Evolutionary conservation across 768 basidiomycete genomes (phyloP).

Genomic region (Hydnomerulius pinastri): DNA sequence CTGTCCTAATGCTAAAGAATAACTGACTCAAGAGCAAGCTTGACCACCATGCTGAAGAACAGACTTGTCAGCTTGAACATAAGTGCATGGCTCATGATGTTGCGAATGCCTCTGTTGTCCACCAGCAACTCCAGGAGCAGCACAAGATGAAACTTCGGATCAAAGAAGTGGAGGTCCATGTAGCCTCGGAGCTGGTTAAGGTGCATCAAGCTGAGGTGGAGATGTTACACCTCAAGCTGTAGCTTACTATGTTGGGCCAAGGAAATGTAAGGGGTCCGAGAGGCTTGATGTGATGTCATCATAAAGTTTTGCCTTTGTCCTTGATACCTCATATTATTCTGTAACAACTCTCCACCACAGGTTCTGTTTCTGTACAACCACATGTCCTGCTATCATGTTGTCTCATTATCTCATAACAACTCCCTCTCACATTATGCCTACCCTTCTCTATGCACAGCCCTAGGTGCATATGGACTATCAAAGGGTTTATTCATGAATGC

Average conservation of each 20-base stretch:
- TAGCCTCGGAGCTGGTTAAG: neutral
- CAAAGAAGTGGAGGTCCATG: neutral
- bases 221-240: neutral
- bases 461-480: neutral
- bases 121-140: neutral
- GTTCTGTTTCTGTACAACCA: too few species aligned
- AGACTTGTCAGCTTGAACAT: too few species aligned
- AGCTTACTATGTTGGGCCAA: too few species aligned
- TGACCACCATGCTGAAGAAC: too few species aligned
- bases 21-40: too few species aligned
- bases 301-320: neutral
- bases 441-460: neutral
- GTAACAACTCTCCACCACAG: too few species aligned
- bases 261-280: too few species aligned
- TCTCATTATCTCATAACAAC: neutral
- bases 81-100: neutral
- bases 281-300: too few species aligned
- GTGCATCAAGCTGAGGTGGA: neutral
- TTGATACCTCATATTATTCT: too few species aligned
- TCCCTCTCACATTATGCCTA: too few species aligned
- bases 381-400: neutral
- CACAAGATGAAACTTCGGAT: neutral
- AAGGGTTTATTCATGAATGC: neutral
- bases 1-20: too few species aligned
- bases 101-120: neutral